phyloP scores from a whole-genome alignment of 164 flowering plant species.

The Tetrastigma voinierianum region DNA sequence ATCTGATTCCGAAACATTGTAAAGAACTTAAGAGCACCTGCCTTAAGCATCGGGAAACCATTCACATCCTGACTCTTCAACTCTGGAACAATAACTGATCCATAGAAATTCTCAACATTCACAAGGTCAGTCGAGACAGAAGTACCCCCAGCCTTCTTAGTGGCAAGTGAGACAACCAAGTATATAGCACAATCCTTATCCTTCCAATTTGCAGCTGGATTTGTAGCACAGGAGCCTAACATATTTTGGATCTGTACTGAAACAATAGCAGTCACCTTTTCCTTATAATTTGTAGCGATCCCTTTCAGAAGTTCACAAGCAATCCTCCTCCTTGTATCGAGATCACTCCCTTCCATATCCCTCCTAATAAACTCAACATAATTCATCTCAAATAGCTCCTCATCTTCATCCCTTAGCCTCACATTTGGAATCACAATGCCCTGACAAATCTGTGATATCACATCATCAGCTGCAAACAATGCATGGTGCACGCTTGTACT shows the following conservation, averaged over 20 bases:
- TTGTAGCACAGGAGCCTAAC: slow-evolving; percentile 54
- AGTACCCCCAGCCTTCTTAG: slow-evolving; percentile 66
- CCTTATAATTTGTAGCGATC: slow-evolving; percentile 69
- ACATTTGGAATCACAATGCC: slow-evolving; percentile 90
- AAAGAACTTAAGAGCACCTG: slow-evolving; percentile 87
- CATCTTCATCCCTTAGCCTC: slow-evolving; percentile 84
- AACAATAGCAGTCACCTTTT: slow-evolving; percentile 58
- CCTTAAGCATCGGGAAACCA: slow-evolving; percentile 81
- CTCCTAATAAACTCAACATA: slow-evolving; percentile 86
- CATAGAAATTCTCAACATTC: slow-evolving; percentile 71
- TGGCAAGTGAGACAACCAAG: slow-evolving; percentile 82
- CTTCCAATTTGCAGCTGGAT: slow-evolving; percentile 80
- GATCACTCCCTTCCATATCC: slow-evolving; percentile 94
- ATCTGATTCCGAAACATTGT: slow-evolving; percentile 74
- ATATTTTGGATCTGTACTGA: slow-evolving; percentile 59
- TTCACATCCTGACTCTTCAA: slow-evolving; percentile 71
- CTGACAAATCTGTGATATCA: slow-evolving; percentile 65
- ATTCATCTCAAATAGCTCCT: slow-evolving; percentile 91
- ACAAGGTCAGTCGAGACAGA: slow-evolving; percentile 76
- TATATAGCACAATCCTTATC: slow-evolving; percentile 96
- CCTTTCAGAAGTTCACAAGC: slow-evolving; percentile 96
- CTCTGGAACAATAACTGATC: slow-evolving; percentile 72
- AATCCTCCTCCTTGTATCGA: slow-evolving; percentile 91
- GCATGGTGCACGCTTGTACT: slow-evolving; percentile 79
- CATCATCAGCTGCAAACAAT: slow-evolving; percentile 56